Conservation (phyloP, 441 rosid species). For the Daphne laureola region DNA sequence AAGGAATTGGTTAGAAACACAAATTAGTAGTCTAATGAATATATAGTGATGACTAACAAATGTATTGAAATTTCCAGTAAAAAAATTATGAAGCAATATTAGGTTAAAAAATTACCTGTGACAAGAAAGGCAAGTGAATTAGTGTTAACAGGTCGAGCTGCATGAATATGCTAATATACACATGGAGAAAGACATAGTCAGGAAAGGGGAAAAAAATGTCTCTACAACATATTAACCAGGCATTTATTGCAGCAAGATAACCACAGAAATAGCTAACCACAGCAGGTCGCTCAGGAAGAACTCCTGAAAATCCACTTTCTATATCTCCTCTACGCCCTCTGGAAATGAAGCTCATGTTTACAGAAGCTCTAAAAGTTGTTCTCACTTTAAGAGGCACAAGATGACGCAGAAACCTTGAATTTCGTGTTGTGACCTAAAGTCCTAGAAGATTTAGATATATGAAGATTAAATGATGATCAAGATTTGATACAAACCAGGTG, state of each 20-base stretch:
- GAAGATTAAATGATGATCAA: too few species aligned
- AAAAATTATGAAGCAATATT: background rate
- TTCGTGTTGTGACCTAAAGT: slow-evolving; percentile 14
- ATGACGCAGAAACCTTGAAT: background rate
- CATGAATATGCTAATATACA: slow-evolving; percentile 25
- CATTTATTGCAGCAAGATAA: slow-evolving; percentile 1
- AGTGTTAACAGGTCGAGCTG: slow-evolving; percentile 32
- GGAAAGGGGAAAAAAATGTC: background rate
- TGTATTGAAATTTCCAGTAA: background rate
- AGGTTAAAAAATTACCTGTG: slow-evolving; percentile 28
- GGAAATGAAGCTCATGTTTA: slow-evolving; percentile 36
- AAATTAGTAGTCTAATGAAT: slow-evolving; percentile 1
- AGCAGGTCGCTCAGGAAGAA: slow-evolving; percentile 33
- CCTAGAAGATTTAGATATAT: slow-evolving; percentile 12
- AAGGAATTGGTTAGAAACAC: slow-evolving; percentile 3
- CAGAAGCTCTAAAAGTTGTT: slow-evolving; percentile 8
- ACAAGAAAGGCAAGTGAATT: slow-evolving; percentile 42
- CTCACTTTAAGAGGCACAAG: background rate
- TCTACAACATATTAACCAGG: background rate
- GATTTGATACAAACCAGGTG: too few species aligned
- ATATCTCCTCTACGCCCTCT: slow-evolving; percentile 36
- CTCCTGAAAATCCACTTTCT: slow-evolving; percentile 35
- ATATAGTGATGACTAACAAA: background rate
- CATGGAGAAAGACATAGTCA: background rate
- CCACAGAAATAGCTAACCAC: slow-evolving; percentile 18